Conservation (phyloP, 495 filamentous ascomycete species). For the Pyrenula aspistea region DNA sequence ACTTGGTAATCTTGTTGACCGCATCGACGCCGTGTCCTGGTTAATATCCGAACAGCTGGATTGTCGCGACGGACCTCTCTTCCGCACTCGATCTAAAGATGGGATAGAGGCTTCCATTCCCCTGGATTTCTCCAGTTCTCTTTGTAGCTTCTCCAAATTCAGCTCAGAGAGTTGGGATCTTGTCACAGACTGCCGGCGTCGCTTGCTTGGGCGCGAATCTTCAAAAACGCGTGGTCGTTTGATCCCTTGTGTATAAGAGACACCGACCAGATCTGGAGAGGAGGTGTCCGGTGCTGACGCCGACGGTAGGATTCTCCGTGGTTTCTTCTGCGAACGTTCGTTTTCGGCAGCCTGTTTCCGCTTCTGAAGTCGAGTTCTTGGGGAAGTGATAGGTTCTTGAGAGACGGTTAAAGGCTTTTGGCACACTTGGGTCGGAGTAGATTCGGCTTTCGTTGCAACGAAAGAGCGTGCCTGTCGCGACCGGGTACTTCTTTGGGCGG, state of each 20-base stretch:
- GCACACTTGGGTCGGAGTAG: neutral
- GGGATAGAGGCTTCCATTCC: no score
- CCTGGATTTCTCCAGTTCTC: no score
- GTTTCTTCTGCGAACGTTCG: neutral
- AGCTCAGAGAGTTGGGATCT: no score
- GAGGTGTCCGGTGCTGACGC: neutral
- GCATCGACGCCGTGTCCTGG: neutral
- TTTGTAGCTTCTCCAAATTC: no score
- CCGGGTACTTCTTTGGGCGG: neutral
- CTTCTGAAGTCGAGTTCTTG: neutral
- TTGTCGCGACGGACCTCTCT: no score
- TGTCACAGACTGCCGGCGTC: neutral
- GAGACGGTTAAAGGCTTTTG: neutral
- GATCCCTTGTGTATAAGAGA: neutral
- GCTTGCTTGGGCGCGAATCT: neutral
- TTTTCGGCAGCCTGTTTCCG: neutral
- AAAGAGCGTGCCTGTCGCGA: neutral
- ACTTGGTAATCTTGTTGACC: neutral
- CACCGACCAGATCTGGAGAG: neutral
- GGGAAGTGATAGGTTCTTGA: neutral
- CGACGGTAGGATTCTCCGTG: neutral
- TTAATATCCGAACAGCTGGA: neutral
- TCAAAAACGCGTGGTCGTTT: neutral
- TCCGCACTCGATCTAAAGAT: no score
- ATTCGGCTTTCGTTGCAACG: neutral